phyloP scores from a whole-genome alignment of 352 stramenopile species.

The Phytopythium montanum region DNA sequence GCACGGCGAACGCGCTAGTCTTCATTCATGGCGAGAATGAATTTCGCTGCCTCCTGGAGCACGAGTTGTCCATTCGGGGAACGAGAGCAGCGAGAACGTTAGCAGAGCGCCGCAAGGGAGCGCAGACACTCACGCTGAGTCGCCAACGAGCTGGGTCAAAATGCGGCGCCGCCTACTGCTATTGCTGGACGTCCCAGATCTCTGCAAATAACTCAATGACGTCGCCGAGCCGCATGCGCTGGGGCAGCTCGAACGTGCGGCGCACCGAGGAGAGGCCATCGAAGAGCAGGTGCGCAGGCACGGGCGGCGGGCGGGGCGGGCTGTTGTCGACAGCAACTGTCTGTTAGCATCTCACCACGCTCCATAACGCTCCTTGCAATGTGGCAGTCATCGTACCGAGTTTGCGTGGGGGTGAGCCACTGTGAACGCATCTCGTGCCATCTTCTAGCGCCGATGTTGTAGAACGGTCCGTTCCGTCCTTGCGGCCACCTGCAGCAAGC shows the following conservation, averaged over 20 bases:
- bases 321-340: conserved; percentile 25
- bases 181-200: conserved; percentile 88
- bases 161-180: conserved; percentile 13
- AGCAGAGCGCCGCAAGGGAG: background rate
- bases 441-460: conserved; percentile 69
- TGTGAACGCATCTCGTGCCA: conserved; percentile 71
- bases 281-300: conserved; percentile 75
- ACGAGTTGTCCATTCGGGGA: conserved; percentile 1
- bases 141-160: background rate
- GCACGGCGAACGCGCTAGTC: background rate
- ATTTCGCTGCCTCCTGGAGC: conserved; percentile 13
- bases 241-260: conserved; percentile 83
- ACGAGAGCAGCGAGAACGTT: background rate
- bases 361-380: background rate
- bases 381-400: conserved; percentile 33
- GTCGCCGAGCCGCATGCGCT: conserved; percentile 81
- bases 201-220: conserved; percentile 86
- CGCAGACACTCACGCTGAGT: background rate
- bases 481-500: conserved; percentile 61
- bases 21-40: background rate
- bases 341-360: conserved; percentile 5
- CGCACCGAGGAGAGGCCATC: conserved; percentile 83
- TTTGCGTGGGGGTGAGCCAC: conserved; percentile 72
- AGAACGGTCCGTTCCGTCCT: conserved; percentile 83
- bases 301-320: conserved; percentile 54